phyloP scores from a whole-genome alignment of 768 basidiomycete species.

The Suillus variegatus region DNA sequence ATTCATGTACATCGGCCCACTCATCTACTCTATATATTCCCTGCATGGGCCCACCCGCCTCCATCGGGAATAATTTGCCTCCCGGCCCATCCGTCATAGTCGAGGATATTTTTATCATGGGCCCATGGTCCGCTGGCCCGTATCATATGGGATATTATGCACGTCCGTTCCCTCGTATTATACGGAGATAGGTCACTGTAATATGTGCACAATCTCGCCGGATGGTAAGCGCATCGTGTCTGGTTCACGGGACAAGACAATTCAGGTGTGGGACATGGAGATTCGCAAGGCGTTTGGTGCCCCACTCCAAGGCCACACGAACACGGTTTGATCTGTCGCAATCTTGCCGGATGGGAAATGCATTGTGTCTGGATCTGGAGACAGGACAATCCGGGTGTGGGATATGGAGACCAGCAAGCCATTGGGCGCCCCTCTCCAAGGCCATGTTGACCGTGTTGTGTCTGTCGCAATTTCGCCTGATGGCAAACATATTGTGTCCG shows the following conservation, averaged over 20 bases:
- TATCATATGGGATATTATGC: too few species aligned
- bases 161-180: too few species aligned
- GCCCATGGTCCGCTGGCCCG: too few species aligned
- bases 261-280: constrained; percentile 13
- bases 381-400: background rate
- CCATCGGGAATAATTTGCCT: too few species aligned
- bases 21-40: too few species aligned
- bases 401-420: background rate
- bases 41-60: too few species aligned
- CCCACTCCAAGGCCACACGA: background rate
- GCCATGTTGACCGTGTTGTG: background rate
- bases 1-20: too few species aligned
- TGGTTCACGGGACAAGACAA: background rate
- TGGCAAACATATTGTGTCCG: background rate
- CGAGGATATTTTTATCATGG: too few species aligned
- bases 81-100: too few species aligned
- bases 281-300: background rate
- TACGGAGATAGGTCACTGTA: too few species aligned
- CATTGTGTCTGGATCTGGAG: background rate
- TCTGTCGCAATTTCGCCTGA: background rate
- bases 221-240: background rate
- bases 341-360: background rate
- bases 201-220: too few species aligned
- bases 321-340: background rate
- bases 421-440: background rate